Evolutionary conservation across 495 filamentous ascomycete species (phyloP).

Genomic region (Tuber calosporum): DNA sequence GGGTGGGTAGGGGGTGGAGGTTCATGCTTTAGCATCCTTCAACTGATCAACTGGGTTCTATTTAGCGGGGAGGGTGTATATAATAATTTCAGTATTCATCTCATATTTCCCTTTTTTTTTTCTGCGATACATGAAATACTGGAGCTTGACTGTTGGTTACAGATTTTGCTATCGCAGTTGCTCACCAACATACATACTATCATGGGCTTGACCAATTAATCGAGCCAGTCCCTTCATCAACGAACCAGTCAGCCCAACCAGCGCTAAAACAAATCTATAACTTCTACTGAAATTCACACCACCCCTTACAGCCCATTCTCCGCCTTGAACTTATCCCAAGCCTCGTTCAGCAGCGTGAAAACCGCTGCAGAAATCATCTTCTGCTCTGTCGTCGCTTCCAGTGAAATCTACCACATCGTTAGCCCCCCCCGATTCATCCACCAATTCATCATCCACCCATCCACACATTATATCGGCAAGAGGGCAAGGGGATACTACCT

Average conservation of each 20-base stretch:
- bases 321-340: constrained; percentile 94
- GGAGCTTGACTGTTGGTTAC: not conserved
- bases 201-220: not conserved
- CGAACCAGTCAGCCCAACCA: not conserved
- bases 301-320: constrained; percentile 68
- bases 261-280: not conserved
- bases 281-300: not conserved
- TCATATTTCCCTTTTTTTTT: not conserved
- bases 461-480: not conserved
- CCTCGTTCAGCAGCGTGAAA: constrained; percentile 89
- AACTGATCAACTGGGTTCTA: not conserved
- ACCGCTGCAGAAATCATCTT: constrained; percentile 85
- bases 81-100: not conserved
- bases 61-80: not conserved
- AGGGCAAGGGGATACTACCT: constrained; percentile 56
- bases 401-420: constrained; percentile 58
- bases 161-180: not conserved
- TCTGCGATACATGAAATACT: not conserved
- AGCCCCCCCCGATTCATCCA: constrained; percentile 4
- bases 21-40: constrained; percentile 28
- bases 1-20: constrained; percentile 33
- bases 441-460: not conserved
- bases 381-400: constrained; percentile 85
- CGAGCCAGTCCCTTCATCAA: not conserved
- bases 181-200: not conserved